Percentiles rank a stretch among this genome's conserved stretches.
Conservation (phyloP, 805 yeast species). For the Pichia californica region DNA sequence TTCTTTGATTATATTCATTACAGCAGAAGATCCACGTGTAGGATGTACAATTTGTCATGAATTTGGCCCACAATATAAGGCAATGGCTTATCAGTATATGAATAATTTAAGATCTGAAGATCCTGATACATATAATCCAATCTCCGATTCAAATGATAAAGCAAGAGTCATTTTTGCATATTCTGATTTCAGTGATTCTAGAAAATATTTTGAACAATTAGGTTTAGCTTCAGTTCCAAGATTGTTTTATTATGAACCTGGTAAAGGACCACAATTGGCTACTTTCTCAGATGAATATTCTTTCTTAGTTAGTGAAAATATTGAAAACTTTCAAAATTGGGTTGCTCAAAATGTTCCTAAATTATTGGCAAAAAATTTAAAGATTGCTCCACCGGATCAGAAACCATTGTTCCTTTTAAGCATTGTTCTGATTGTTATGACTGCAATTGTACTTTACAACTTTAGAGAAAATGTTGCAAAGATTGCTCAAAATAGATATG, state of each 20-base stretch:
- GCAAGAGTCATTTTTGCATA: conserved; percentile 54
- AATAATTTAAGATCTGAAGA: conserved; percentile 28
- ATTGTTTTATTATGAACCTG: conserved; percentile 35
- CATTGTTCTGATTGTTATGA: conserved; percentile 29
- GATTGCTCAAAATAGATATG: conserved; percentile 42
- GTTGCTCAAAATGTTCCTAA: conserved; percentile 5
- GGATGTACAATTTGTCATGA: conserved; percentile 73
- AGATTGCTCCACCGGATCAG: not conserved
- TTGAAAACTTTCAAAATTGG: conserved; percentile 18
- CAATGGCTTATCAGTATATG: conserved; percentile 54
- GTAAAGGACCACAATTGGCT: conserved; percentile 19
- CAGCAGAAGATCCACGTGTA: conserved; percentile 67
- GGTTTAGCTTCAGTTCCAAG: conserved; percentile 73
- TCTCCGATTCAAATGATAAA: conserved; percentile 32
- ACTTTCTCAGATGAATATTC: conserved; percentile 34
- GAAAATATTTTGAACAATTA: conserved; percentile 45
- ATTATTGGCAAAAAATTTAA: conserved; percentile 1
- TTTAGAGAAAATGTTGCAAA: conserved; percentile 31
- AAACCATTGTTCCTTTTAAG: conserved; percentile 28
- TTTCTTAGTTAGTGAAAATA: conserved; percentile 39
- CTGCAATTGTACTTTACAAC: conserved; percentile 19
- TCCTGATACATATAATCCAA: conserved; percentile 41
- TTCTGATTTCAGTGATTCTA: conserved; percentile 63
- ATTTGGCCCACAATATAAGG: conserved; percentile 57
- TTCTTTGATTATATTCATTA: conserved; percentile 57